phyloP scores from a whole-genome alignment of 495 filamentous ascomycete species.

The Daldinia grandis region DNA sequence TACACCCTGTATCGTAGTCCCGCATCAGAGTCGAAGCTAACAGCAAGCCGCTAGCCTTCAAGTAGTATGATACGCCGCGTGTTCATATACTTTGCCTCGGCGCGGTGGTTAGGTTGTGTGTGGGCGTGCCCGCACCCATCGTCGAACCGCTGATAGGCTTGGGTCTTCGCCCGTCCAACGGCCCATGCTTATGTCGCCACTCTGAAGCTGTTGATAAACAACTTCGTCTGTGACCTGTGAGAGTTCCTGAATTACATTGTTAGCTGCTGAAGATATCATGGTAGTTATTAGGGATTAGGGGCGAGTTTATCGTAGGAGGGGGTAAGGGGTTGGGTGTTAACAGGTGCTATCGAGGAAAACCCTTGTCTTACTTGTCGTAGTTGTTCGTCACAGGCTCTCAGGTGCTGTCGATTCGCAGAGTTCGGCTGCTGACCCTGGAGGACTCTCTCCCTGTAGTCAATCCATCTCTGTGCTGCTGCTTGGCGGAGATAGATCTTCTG shows the following conservation, averaged over 20 bases:
- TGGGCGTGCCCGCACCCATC: constrained; percentile 60
- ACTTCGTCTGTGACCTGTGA: constrained; percentile 71
- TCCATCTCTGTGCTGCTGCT: constrained; percentile 80
- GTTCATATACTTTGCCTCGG: constrained; percentile 9
- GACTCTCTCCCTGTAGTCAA: constrained; percentile 72
- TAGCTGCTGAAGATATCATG: constrained; percentile 23
- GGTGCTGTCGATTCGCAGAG: constrained; percentile 62
- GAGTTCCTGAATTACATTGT: constrained; percentile 64
- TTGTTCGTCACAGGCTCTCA: constrained; percentile 66
- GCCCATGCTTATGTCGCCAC: constrained; percentile 70
- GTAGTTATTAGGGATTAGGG: constrained; percentile 7
- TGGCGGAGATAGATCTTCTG: constrained; percentile 86
- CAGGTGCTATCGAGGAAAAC: not conserved
- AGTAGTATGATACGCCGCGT: constrained; percentile 19
- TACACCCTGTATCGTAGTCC: constrained; percentile 12
- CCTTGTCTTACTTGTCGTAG: constrained; percentile 66
- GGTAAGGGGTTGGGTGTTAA: not conserved
- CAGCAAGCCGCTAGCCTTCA: constrained; percentile 20
- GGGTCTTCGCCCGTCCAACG: constrained; percentile 82
- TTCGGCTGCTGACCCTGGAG: constrained; percentile 71
- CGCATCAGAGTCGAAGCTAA: constrained; percentile 15
- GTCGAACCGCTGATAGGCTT: constrained; percentile 57
- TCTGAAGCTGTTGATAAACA: constrained; percentile 70
- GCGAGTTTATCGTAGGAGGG: not conserved
- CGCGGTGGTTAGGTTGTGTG: constrained; percentile 33